Evolutionary conservation across 2,329 filamentous ascomycete species (phyloP).

Genomic region (Fusarium sp.): DNA sequence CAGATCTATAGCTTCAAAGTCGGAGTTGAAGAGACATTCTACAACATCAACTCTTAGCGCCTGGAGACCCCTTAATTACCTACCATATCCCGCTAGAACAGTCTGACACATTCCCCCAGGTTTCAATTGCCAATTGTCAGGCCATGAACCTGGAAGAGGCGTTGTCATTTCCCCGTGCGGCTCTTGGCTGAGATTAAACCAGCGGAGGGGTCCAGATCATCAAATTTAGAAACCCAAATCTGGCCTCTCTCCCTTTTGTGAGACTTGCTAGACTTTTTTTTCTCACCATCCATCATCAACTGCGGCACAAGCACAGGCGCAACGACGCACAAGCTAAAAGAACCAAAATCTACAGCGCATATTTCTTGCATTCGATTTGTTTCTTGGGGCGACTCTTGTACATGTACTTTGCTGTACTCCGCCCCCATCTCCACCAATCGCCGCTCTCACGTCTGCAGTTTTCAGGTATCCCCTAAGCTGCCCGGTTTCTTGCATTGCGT

Average conservation of each 20-base stretch:
- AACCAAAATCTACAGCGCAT: constrained; percentile 3
- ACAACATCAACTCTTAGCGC: constrained; percentile 1
- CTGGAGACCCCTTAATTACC: constrained; percentile 9
- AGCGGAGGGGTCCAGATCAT: constrained; percentile 17
- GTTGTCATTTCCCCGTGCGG: constrained; percentile 27
- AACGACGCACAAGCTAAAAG: neutral
- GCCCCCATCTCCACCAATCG: constrained; percentile 36
- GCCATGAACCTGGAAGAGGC: constrained; percentile 36
- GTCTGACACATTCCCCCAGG: constrained; percentile 37
- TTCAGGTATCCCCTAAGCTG: constrained; percentile 21
- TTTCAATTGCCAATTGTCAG: constrained; percentile 39
- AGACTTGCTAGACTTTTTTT: constrained; percentile 8
- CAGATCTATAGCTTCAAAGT: neutral
- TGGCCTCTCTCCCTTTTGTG: constrained; percentile 23
- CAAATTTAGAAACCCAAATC: constrained; percentile 39
- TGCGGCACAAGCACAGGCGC: neutral
- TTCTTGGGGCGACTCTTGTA: constrained; percentile 30
- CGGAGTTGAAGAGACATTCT: neutral
- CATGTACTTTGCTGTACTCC: constrained; percentile 25
- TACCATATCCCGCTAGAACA: constrained; percentile 31
- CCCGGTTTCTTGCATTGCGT: constrained; percentile 30
- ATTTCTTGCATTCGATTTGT: constrained; percentile 31
- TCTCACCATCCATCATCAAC: neutral
- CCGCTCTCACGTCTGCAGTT: constrained; percentile 16
- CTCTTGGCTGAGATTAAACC: constrained; percentile 35